Base-by-base conservation (phyloP, 2,329 filamentous ascomycete genomes). In the Colletotrichum viniferum region DNA sequence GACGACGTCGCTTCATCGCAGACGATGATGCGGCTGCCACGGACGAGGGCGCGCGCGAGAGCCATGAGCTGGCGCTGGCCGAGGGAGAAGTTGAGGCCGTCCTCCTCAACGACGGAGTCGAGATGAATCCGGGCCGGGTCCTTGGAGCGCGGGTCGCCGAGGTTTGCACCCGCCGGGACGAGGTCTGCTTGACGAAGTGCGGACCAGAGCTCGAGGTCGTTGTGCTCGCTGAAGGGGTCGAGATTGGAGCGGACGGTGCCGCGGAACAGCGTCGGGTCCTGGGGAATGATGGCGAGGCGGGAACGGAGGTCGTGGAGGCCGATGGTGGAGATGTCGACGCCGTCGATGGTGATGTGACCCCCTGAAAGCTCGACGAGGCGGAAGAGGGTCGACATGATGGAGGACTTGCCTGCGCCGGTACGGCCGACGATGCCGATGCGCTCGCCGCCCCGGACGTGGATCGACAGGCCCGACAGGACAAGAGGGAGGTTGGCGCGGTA, bases 11-110 rank as follows among this genome's bases (percentile, higher is more conserved):
- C 97, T 85, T 99, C 97, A 86, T 99, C 97, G 84, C 96, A 98
- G 65, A 99, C 93, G 79, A 98, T 98, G 85, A 98, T 98, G 79
- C 94, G 95, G 1, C 93, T 94, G 58, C 93, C 92, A 48, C 96
- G 93, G 6, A 98, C 96, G 4, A 99, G 91, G 0, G 97, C 97
- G 1, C 97, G 93, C 0, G 96, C 96, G 2, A 99, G 89, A 2
- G 97, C 97, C 94, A 98, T 98, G 64, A 98, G 91, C 84, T 98
- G 97, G 4, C 97, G 92, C 86, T 98, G 96, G 8, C 96, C 96
- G 12, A 98, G 92, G 0, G 95, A 98, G 87, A 98, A 98, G 85
- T 98, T 98, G 76, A 98, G 90, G 0, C 97, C 97, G 85, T 98
- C 96, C 82, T 98, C 97, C 79, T 98, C 96, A 4, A 98, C 96